Percentiles rank a stretch among this genome's conserved stretches.
Evolutionary conservation across 164 flowering plant genomes (phyloP).

Genomic region (Chimonanthus salicifolius): DNA sequence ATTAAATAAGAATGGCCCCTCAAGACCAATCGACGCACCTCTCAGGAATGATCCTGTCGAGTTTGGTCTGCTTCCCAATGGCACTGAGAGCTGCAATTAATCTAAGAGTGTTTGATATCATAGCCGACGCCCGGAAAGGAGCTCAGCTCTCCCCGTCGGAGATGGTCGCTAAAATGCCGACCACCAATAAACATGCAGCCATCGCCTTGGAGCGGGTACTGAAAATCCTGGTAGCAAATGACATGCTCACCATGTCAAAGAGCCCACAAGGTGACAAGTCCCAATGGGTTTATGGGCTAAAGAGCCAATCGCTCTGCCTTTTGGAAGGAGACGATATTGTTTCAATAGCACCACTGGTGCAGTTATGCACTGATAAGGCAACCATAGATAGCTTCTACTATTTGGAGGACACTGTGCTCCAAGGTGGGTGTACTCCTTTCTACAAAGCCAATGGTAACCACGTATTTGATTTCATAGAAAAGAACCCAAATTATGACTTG

Average conservation of each 20-base stretch:
- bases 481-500: background rate
- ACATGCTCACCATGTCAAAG: slow-evolving; percentile 1
- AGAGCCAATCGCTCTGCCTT: background rate
- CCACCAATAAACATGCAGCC: slow-evolving; percentile 7
- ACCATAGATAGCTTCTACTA: background rate
- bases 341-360: background rate
- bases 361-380: background rate
- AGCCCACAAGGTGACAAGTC: background rate
- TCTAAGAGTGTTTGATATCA: slow-evolving; percentile 7
- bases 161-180: slow-evolving; percentile 11
- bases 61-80: slow-evolving; percentile 13
- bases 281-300: slow-evolving; percentile 8
- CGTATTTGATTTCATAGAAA: background rate
- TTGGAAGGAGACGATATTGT: background rate
- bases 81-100: slow-evolving; percentile 6
- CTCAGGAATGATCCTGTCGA: background rate
- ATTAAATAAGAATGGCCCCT: background rate
- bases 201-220: slow-evolving; percentile 15
- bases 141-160: slow-evolving; percentile 8
- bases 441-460: slow-evolving; percentile 5
- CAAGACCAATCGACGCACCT: background rate
- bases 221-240: slow-evolving; percentile 9
- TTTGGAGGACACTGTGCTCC: slow-evolving; percentile 5
- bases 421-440: slow-evolving; percentile 4
- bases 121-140: slow-evolving; percentile 7